Percentiles rank a stretch among this genome's conserved stretches.
phyloP scores from a whole-genome alignment of 1,139 yeast species.

The Taphrina betulina region DNA sequence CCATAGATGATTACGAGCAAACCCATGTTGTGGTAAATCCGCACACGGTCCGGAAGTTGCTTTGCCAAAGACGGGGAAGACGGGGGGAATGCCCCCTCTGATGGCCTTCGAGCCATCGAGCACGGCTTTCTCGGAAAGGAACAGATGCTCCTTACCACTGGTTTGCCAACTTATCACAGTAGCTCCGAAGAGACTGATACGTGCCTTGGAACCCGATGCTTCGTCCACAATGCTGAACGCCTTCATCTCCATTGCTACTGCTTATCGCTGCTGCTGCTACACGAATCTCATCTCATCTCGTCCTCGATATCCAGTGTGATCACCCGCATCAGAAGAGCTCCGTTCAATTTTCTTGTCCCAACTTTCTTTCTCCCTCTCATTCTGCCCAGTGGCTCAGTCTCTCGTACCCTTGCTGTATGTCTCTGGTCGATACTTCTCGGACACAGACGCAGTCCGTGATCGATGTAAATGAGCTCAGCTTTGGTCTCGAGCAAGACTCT shows the following conservation, averaged over 20 bases:
- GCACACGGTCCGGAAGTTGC: conserved; percentile 51
- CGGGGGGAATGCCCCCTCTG: conserved; percentile 90
- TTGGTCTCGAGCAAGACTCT: too few relatives aligned
- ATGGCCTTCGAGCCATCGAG: conserved; percentile 91
- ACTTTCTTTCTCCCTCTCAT: too few relatives aligned
- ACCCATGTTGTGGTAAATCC: conserved; percentile 90
- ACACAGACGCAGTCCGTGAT: too few relatives aligned
- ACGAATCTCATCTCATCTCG: too few relatives aligned
- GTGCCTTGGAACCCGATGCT: conserved; percentile 53
- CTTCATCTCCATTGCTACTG: conserved; percentile 26
- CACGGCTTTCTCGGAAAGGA: conserved; percentile 69
- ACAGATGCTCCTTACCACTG: conserved; percentile 68
- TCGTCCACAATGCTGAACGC: conserved; percentile 21
- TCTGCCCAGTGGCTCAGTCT: too few relatives aligned
- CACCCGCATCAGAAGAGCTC: too few relatives aligned
- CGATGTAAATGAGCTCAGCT: too few relatives aligned
- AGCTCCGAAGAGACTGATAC: conserved; percentile 82
- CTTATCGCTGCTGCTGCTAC: too few relatives aligned
- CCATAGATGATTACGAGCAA: conserved; percentile 72
- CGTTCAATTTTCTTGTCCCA: too few relatives aligned
- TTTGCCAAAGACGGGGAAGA: conserved; percentile 67
- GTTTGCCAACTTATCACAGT: conserved; percentile 79
- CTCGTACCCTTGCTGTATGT: too few relatives aligned
- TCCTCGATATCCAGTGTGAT: too few relatives aligned
- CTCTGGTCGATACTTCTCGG: too few relatives aligned